These are phyloP conservation scores for Triglochin maritima DNA, from an alignment of 106 monocot species.

Conservation along the genomic window DNA sequence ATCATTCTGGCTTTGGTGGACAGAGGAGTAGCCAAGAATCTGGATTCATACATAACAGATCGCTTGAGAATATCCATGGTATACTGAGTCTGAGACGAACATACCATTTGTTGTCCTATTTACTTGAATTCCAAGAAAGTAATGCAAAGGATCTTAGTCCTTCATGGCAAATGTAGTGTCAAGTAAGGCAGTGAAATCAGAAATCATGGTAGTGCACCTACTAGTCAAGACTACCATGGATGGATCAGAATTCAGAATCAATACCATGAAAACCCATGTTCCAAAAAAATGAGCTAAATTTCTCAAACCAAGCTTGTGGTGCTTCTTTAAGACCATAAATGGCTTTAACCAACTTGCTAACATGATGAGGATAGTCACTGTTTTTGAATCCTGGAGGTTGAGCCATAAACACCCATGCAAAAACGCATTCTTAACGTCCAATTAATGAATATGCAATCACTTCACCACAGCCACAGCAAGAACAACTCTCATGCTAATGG, in stretches of 20 bases:
- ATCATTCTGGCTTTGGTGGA: neutral
- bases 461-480: neutral
- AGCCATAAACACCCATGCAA: conserved; percentile 1
- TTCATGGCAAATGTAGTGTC: neutral
- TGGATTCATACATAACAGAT: neutral
- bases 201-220: neutral
- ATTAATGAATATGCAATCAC: neutral
- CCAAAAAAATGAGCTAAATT: neutral
- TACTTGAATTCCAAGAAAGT: no score
- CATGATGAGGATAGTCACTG: neutral
- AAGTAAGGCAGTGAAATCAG: neutral
- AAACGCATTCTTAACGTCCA: no score
- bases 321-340: conserved; percentile 5
- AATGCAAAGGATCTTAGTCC: neutral
- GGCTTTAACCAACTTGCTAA: neutral
- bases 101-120: neutral
- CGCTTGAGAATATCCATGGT: neutral
- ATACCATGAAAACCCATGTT: neutral
- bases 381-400: neutral
- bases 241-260: conserved; percentile 2
- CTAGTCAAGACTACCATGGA: neutral
- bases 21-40: neutral
- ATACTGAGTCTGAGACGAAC: neutral
- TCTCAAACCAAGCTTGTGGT: neutral
- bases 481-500: neutral